Evolutionary conservation across 805 yeast species (phyloP).

Genomic region (Saturnispora halmiae): DNA sequence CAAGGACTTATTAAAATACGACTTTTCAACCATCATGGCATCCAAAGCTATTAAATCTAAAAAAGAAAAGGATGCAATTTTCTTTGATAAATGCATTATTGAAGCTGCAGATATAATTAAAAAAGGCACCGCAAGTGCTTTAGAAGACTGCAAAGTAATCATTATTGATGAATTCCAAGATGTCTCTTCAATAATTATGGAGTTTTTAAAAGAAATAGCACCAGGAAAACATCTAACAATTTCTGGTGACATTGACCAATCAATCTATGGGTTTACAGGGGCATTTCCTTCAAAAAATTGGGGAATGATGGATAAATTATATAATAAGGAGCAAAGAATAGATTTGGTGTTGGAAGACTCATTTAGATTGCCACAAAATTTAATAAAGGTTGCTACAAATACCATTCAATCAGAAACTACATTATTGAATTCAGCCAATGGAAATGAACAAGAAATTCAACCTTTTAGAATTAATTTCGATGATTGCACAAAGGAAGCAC

Average conservation of each 20-base stretch:
- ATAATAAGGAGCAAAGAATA: slow-evolving; percentile 10
- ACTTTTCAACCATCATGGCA: slow-evolving; percentile 4
- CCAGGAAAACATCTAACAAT: slow-evolving; percentile 45
- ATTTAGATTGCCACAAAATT: slow-evolving; percentile 55
- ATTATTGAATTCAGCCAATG: slow-evolving; percentile 16
- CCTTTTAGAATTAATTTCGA: slow-evolving; percentile 24
- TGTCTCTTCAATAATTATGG: slow-evolving; percentile 42
- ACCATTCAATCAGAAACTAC: slow-evolving; percentile 16
- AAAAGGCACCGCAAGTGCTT: not conserved
- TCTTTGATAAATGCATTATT: slow-evolving; percentile 12
- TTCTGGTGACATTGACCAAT: slow-evolving; percentile 67
- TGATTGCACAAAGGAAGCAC: slow-evolving; percentile 30
- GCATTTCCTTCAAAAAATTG: slow-evolving; percentile 26
- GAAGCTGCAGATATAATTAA: slow-evolving; percentile 11
- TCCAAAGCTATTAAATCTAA: slow-evolving; percentile 7
- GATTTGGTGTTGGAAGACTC: slow-evolving; percentile 39
- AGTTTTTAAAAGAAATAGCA: slow-evolving; percentile 34
- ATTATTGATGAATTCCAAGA: slow-evolving; percentile 74
- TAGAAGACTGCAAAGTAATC: slow-evolving; percentile 7
- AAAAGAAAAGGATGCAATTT: slow-evolving; percentile 3
- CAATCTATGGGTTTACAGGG: slow-evolving; percentile 61
- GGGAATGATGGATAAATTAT: slow-evolving; percentile 4
- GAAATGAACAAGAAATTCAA: slow-evolving; percentile 14
- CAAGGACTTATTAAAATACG: not conserved
- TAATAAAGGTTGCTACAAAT: slow-evolving; percentile 36